Percentiles rank a stretch among this genome's conserved stretches.
These are phyloP conservation scores for Penicillium griseofulvum DNA, from an alignment of 2,329 filamentous ascomycete genomes.

Conservation along the genomic window DNA sequence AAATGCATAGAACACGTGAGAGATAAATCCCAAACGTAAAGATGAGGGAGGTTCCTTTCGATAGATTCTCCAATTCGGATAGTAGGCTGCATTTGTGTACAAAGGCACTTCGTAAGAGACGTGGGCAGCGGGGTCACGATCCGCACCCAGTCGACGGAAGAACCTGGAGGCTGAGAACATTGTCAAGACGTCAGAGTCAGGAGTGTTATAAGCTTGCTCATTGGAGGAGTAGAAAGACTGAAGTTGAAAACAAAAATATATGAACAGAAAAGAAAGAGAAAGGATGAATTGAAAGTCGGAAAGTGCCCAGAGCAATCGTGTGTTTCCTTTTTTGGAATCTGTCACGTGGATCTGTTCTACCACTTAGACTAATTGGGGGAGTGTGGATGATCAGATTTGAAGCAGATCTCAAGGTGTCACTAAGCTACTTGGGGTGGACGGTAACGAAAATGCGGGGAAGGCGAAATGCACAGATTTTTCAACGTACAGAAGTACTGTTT, in stretches of 20 bases:
- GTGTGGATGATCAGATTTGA: not conserved
- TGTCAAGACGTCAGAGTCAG: not conserved
- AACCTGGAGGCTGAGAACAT: constrained; percentile 23
- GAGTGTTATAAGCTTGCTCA: not conserved
- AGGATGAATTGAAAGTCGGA: constrained; percentile 1
- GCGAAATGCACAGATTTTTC: not conserved
- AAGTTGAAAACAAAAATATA: not conserved
- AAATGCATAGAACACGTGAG: constrained; percentile 80
- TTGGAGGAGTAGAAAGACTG: not conserved
- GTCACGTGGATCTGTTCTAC: constrained; percentile 18
- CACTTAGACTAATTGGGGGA: not conserved
- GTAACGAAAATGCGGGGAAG: constrained; percentile 2
- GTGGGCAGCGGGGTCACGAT: constrained; percentile 17
- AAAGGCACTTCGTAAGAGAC: constrained; percentile 38
- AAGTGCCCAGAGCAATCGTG: not conserved
- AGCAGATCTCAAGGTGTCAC: constrained; percentile 2
- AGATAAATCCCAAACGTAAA: constrained; percentile 72
- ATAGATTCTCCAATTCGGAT: constrained; percentile 76
- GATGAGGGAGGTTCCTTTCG: constrained; percentile 69
- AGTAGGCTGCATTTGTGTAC: constrained; percentile 72
- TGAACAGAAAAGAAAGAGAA: not conserved
- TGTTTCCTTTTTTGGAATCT: constrained; percentile 20
- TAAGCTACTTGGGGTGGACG: not conserved
- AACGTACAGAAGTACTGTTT: not conserved
- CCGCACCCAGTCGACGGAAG: constrained; percentile 19